Conservation (phyloP, 2,329 filamentous ascomycete genomes). For the Dichotomopilus funicola region DNA sequence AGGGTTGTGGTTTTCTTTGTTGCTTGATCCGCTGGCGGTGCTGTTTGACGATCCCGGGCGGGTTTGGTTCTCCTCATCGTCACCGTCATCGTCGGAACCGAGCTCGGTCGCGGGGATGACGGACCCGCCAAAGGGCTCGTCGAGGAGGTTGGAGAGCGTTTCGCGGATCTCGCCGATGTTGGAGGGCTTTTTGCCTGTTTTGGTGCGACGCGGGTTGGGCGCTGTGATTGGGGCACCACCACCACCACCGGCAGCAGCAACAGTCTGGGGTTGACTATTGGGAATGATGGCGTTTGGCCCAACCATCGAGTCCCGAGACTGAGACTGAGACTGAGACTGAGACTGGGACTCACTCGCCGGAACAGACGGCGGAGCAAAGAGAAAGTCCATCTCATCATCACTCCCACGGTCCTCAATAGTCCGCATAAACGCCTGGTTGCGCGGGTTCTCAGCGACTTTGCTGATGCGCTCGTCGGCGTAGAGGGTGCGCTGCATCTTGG, state of each 20-base stretch:
- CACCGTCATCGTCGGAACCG: conserved; percentile 47
- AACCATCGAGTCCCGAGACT: conserved; percentile 34
- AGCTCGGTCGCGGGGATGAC: conserved; percentile 43
- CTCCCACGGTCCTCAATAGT: conserved; percentile 77
- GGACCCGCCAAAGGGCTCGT: conserved; percentile 49
- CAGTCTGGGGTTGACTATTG: conserved; percentile 44
- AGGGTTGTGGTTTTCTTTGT: conserved; percentile 47
- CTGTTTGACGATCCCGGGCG: conserved; percentile 16
- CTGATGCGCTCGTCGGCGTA: conserved; percentile 84
- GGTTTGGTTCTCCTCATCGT: conserved; percentile 38
- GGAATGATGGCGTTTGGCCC: conserved; percentile 29
- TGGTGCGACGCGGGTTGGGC: conserved; percentile 47
- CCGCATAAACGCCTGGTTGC: conserved; percentile 82
- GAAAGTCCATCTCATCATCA: conserved; percentile 71
- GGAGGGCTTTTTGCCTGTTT: conserved; percentile 58
- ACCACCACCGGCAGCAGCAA: conserved; percentile 32
- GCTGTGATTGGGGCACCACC: too few species aligned
- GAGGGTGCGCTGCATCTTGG: conserved; percentile 83
- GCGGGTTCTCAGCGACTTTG: conserved; percentile 82
- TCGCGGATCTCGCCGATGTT: conserved; percentile 76
- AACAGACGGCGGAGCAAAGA: conserved; percentile 39
- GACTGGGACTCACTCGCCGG: conserved; percentile 30
- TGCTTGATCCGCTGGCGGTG: conserved; percentile 16
- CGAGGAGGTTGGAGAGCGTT: conserved; percentile 76
- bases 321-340: not conserved